Conservation (phyloP, 2,329 filamentous ascomycete species). For the Hypomyces perniciosus region DNA sequence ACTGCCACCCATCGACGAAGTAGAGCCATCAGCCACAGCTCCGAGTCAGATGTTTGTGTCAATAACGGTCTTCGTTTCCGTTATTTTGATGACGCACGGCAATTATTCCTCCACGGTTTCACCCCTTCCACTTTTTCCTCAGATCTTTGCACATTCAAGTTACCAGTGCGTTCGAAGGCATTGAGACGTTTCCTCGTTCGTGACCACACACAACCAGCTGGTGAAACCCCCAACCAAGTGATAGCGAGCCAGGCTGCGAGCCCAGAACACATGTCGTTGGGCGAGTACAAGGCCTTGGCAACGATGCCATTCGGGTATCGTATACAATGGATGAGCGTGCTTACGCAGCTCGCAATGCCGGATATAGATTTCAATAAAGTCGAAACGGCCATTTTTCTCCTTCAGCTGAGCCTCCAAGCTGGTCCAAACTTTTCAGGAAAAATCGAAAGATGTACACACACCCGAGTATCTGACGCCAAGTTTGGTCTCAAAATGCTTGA, state of each 20-base stretch:
- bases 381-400: slow-evolving; percentile 14
- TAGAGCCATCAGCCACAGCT: background rate
- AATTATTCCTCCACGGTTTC: slow-evolving; percentile 2
- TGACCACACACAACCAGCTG: background rate
- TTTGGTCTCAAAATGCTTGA: slow-evolving; percentile 12
- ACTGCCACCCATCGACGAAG: slow-evolving; percentile 9
- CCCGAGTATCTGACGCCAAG: background rate
- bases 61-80: slow-evolving; percentile 19
- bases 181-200: background rate
- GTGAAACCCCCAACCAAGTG: background rate
- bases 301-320: slow-evolving; percentile 14
- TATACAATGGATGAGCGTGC: slow-evolving; percentile 17
- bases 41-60: slow-evolving; percentile 16
- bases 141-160: slow-evolving; percentile 13
- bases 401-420: slow-evolving; percentile 18
- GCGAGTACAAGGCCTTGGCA: slow-evolving; percentile 7
- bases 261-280: background rate
- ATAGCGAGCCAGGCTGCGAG: background rate
- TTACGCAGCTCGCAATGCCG: slow-evolving; percentile 19
- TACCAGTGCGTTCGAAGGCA: slow-evolving; percentile 6
- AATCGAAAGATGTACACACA: slow-evolving; percentile 4
- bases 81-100: slow-evolving; percentile 13
- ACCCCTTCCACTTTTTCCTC: background rate
- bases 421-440: background rate
- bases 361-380: slow-evolving; percentile 19